Percentiles rank a stretch among this genome's conserved stretches.
These are phyloP conservation scores for Cladochytrium replicatum DNA, from an alignment of 192 early-diverging fungal genomes.

Conservation along the genomic window DNA sequence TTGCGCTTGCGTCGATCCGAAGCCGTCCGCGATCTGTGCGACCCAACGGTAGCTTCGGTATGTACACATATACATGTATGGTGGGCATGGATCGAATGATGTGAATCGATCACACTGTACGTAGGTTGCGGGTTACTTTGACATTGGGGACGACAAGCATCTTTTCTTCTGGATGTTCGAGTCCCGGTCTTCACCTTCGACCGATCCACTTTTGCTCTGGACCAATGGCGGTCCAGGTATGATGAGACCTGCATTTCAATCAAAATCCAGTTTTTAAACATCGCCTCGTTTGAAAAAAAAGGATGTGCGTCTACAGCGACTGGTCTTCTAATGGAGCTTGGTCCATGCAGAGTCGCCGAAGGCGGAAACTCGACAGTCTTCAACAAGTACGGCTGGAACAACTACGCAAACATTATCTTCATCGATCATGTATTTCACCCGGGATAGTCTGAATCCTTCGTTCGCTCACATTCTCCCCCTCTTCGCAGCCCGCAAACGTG, in stretches of 20 bases:
- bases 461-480: too few relatives aligned
- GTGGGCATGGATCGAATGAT: too few relatives aligned
- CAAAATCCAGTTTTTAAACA: too few relatives aligned
- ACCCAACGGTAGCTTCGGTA: too few relatives aligned
- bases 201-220: conserved; percentile 74
- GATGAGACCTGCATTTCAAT: conserved; percentile 62
- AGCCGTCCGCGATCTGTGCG: too few relatives aligned
- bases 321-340: conserved; percentile 68
- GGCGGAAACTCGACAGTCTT: conserved; percentile 53
- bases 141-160: background rate
- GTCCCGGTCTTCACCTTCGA: conserved; percentile 58
- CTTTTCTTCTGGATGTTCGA: conserved; percentile 97
- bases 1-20: too few relatives aligned
- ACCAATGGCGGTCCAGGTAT: conserved; percentile 69
- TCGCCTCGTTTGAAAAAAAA: too few relatives aligned
- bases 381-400: conserved; percentile 85
- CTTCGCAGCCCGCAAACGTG: conserved; percentile 78
- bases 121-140: conserved; percentile 1
- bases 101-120: too few relatives aligned
- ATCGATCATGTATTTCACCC: too few relatives aligned
- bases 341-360: conserved; percentile 75
- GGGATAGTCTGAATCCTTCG: too few relatives aligned
- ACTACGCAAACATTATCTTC: conserved; percentile 62
- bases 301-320: too few relatives aligned
- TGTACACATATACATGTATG: too few relatives aligned